Evolutionary conservation across 441 rosid species (phyloP).

Genomic region (Erodium texanum): DNA sequence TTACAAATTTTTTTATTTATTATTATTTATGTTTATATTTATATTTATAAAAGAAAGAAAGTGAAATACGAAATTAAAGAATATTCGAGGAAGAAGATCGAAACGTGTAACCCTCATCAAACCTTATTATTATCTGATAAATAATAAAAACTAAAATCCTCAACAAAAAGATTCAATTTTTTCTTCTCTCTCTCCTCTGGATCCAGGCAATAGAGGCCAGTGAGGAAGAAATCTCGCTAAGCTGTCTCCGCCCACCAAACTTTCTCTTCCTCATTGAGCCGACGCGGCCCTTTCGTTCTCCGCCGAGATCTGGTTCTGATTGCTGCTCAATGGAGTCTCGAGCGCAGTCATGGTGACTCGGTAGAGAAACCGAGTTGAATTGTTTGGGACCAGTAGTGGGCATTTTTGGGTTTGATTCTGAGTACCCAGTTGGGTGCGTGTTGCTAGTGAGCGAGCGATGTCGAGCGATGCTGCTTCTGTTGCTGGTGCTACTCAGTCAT

Average conservation of each 20-base stretch:
- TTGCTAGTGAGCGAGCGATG: background rate
- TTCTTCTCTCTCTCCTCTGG: conserved; percentile 10
- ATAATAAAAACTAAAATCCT: no score
- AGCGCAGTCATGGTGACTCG: background rate
- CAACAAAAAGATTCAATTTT: no score
- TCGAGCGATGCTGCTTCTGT: background rate
- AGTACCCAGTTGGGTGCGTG: background rate
- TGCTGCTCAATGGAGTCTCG: background rate
- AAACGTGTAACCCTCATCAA: no score
- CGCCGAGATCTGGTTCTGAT: background rate
- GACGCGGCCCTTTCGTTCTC: background rate
- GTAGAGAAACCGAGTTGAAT: background rate
- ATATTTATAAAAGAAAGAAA: no score
- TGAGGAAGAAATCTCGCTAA: conserved; percentile 14
- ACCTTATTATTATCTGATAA: no score
- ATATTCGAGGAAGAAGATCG: no score
- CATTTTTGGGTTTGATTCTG: background rate
- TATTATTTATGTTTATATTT: no score
- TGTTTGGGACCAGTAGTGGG: background rate
- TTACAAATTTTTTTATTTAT: no score
- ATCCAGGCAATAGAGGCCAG: conserved; percentile 10
- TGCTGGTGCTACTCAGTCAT: background rate
- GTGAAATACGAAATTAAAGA: no score
- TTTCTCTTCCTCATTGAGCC: conserved; percentile 3
- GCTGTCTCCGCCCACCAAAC: conserved; percentile 17